These are phyloP conservation scores for Kernera saxatilis DNA, from an alignment of 345 rosid genomes.

Conservation along the genomic window DNA sequence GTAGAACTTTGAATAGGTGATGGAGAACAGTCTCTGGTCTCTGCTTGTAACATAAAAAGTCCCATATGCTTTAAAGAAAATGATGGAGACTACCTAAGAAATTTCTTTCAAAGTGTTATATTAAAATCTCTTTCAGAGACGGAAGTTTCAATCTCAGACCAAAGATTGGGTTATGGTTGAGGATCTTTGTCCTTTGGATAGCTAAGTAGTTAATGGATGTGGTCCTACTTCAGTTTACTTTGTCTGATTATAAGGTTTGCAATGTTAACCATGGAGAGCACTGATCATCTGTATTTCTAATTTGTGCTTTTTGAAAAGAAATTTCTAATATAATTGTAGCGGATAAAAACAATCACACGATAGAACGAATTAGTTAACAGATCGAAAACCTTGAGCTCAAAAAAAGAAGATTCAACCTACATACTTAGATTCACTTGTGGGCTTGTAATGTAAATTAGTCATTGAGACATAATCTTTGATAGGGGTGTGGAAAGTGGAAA, in stretches of 20 bases:
- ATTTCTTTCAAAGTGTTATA: neutral
- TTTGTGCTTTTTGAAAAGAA: neutral
- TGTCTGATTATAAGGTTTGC: no score
- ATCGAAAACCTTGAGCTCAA: neutral
- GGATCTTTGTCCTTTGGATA: neutral
- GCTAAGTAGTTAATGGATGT: neutral
- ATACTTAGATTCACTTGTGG: neutral
- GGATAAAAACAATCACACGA: no score
- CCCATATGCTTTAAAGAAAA: neutral
- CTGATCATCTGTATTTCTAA: neutral
- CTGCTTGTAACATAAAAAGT: neutral
- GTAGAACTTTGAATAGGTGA: neutral
- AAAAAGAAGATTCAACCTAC: neutral
- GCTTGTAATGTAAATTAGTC: neutral
- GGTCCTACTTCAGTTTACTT: neutral
- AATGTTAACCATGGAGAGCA: no score
- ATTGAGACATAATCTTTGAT: neutral
- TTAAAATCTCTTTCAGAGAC: neutral
- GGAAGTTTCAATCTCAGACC: neutral
- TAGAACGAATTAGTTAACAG: neutral
- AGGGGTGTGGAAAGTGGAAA: slow-evolving; percentile 8
- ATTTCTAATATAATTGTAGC: neutral
- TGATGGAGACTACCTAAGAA: slow-evolving; percentile 7
- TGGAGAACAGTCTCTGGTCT: slow-evolving; percentile 8
- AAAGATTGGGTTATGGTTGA: slow-evolving; percentile 4